Conservation (phyloP, 1,284 basidiomycete genomes). For the Ceratobasidium sp. region DNA sequence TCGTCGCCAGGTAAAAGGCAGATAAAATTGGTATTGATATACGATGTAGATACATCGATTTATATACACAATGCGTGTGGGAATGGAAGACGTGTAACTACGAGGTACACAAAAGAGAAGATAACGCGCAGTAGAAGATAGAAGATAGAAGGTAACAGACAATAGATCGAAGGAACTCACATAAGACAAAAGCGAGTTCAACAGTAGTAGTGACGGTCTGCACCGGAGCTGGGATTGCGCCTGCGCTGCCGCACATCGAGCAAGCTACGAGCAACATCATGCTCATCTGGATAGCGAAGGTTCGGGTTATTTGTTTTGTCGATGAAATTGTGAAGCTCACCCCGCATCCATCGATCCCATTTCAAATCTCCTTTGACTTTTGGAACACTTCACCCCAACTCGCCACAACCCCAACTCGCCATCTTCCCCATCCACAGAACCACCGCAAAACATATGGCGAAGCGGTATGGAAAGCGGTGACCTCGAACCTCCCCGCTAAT, state of each 20-base stretch:
- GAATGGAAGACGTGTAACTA: too few species aligned
- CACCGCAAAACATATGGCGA: constrained; percentile 44
- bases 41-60: too few species aligned
- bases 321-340: background rate
- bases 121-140: too few species aligned
- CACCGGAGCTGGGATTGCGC: constrained; percentile 40
- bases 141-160: too few species aligned
- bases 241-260: constrained; percentile 40
- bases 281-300: constrained; percentile 44
- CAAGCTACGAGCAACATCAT: constrained; percentile 41
- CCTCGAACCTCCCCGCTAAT: constrained; percentile 37
- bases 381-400: background rate
- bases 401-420: background rate
- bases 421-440: constrained; percentile 15
- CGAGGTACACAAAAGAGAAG: too few species aligned
- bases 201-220: constrained; percentile 39
- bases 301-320: background rate
- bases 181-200: too few species aligned
- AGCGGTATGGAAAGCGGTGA: constrained; percentile 40
- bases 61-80: too few species aligned
- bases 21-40: too few species aligned
- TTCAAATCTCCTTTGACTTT: background rate
- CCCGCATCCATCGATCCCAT: background rate
- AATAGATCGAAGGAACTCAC: too few species aligned
- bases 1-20: too few species aligned